phyloP scores from a whole-genome alignment of 495 filamentous ascomycete species.

The Tuber melanosporum region DNA sequence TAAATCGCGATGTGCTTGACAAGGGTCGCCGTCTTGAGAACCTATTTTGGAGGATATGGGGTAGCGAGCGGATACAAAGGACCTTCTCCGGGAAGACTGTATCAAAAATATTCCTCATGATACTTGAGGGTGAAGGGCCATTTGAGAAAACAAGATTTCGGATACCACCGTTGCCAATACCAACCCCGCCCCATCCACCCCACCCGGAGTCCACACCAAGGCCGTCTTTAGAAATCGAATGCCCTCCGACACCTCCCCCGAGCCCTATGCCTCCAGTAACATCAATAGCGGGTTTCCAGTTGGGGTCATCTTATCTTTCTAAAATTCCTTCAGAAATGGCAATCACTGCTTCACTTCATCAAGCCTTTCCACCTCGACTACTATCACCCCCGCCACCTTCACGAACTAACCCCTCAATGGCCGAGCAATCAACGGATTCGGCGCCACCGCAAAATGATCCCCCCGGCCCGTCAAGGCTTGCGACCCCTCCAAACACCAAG shows the following conservation, averaged over 20 bases:
- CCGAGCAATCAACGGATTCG: not conserved
- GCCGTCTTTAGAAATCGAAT: slow-evolving; percentile 34
- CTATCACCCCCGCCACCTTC: slow-evolving; percentile 32
- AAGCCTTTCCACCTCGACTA: slow-evolving; percentile 32
- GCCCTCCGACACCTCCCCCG: slow-evolving; percentile 40
- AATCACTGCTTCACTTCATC: slow-evolving; percentile 36
- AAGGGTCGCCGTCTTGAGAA: slow-evolving; percentile 41
- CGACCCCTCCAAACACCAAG: not conserved
- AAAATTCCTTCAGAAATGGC: slow-evolving; percentile 35
- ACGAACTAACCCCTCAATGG: not conserved
- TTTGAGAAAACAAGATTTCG: slow-evolving; percentile 27
- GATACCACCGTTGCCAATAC: slow-evolving; percentile 27
- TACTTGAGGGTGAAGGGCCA: slow-evolving; percentile 31
- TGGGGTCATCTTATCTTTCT: slow-evolving; percentile 30
- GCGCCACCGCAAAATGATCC: not conserved
- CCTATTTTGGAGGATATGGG: slow-evolving; percentile 42
- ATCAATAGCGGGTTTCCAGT: slow-evolving; percentile 25
- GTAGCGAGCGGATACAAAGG: slow-evolving; percentile 29
- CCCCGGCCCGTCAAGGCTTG: not conserved
- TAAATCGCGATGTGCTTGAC: slow-evolving; percentile 39
- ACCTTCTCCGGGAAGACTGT: slow-evolving; percentile 37
- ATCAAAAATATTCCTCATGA: slow-evolving; percentile 40
- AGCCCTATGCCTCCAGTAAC: slow-evolving; percentile 36
- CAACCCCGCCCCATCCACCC: slow-evolving; percentile 23
- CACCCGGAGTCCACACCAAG: slow-evolving; percentile 24